Base-by-base conservation (phyloP, 805 yeast species). In the Candida schatavii region DNA sequence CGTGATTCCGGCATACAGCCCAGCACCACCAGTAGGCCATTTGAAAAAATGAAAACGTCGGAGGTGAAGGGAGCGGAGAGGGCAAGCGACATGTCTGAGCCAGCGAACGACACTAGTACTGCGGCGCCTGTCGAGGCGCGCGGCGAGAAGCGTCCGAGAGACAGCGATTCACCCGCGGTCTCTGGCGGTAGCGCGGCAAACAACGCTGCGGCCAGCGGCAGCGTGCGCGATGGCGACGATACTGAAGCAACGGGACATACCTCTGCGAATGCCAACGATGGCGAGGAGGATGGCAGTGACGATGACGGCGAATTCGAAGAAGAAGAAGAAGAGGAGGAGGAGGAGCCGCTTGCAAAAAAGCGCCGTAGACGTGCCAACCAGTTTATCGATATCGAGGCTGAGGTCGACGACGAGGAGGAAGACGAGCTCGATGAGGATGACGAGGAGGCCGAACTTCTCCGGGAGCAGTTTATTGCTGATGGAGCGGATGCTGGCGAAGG, bases 321-420 rank as follows among this genome's bases (percentile, higher is more conserved):
- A 0, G 74, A 63, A 1, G 74, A 62, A 0, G 73, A 63, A 1
- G 72, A 66, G 2, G 86, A 76, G 1, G 84, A 75, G 11, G 74
- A 67, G 4, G 77, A 70, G 4, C 64, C 66, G n/a, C 72, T 71
- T 4, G 70, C 74, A 35, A 64, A 68, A 37, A 68, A 68, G 45
- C 75, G 70, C 47, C 68, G 74, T 57, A 67, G 78, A 55, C 58
- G 68, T 39, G 75, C 74, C 70, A 91, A 91, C 63, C 90, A 85
- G 72, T 93, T 89, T 64, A 75, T 93, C 66, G 99, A 93, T 86
- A 95, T 93, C 41, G 98, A 93, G 72, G 99, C 97, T 45, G 98
- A 91, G 63, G 99, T 93, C 44, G 96, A 91, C 62, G 98, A 91
- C 46, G 98, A 93, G 51, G 98, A 93, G 42, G 98, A 91, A 50